These are phyloP conservation scores for Rhodosorus marinus DNA, from an alignment of 23 red algal species.

Conservation along the genomic window DNA sequence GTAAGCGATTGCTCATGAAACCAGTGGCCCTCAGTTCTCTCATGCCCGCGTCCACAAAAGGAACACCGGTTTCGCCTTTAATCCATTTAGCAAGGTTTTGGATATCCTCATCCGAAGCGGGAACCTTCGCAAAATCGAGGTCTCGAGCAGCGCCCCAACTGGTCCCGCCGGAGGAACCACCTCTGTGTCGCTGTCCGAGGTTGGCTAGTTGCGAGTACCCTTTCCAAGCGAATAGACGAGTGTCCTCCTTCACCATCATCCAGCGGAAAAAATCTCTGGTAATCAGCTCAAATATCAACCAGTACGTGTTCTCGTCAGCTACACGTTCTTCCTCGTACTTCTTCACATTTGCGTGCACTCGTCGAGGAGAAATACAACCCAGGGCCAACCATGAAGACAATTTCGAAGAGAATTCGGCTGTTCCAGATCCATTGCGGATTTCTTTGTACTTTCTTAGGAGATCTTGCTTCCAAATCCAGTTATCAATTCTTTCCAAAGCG, in stretches of 20 bases:
- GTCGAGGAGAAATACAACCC: slow-evolving; percentile 60
- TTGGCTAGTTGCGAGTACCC: no score
- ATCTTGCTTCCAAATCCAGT: slow-evolving; percentile 17
- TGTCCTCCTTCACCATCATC: slow-evolving; percentile 27
- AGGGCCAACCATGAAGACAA: slow-evolving; percentile 58
- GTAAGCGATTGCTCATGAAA: slow-evolving; percentile 70
- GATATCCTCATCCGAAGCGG: slow-evolving; percentile 1
- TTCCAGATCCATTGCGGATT: slow-evolving; percentile 52
- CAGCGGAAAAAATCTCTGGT: slow-evolving; percentile 78
- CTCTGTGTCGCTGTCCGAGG: not conserved
- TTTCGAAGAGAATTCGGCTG: slow-evolving; percentile 42
- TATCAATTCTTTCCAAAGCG: slow-evolving; percentile 18
- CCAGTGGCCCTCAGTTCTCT: slow-evolving; percentile 67
- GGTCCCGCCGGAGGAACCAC: no score
- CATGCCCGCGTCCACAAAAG: slow-evolving; percentile 76
- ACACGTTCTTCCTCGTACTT: slow-evolving; percentile 37
- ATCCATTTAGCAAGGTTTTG: slow-evolving; percentile 22
- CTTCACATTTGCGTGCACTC: slow-evolving; percentile 35
- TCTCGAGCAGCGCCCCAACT: slow-evolving; percentile 9
- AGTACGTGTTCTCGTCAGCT: slow-evolving; percentile 59
- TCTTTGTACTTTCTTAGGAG: slow-evolving; percentile 42
- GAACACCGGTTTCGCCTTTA: slow-evolving; percentile 50
- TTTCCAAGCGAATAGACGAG: slow-evolving; percentile 34
- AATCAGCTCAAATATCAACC: slow-evolving; percentile 83
- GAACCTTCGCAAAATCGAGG: not conserved